phyloP scores from a whole-genome alignment of 164 flowering plant genomes.

The Litsea cubeba region DNA sequence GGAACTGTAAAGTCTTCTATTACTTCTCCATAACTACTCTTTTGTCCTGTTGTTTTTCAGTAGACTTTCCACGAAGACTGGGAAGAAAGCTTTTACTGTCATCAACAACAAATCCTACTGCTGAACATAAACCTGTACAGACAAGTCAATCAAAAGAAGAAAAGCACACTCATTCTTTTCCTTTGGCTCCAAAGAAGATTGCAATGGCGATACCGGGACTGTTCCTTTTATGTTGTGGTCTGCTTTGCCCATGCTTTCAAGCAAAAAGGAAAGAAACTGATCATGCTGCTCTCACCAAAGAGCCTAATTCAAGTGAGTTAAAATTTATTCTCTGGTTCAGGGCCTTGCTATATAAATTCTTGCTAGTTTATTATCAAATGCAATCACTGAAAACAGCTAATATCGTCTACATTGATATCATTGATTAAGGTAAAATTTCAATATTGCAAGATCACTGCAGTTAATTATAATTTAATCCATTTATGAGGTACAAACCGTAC shows the following conservation, averaged over 20 bases:
- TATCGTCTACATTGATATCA: background rate
- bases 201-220: conserved; percentile 50
- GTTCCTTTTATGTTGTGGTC: conserved; percentile 43
- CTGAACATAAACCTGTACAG: conserved; percentile 7
- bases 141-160: conserved; percentile 11
- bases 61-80: conserved; percentile 18
- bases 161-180: conserved; percentile 12
- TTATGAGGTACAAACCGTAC: no score
- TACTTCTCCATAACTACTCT: background rate
- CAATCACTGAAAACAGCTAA: background rate
- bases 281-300: conserved; percentile 41
- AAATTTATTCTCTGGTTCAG: background rate
- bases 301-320: conserved; percentile 62
- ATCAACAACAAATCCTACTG: conserved; percentile 19
- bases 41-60: conserved; percentile 24
- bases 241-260: conserved; percentile 63
- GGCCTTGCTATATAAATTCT: background rate
- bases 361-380: background rate
- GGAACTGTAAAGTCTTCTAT: background rate
- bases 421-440: background rate
- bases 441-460: background rate
- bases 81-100: conserved; percentile 47
- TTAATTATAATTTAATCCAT: no score
- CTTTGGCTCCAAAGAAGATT: conserved; percentile 24
- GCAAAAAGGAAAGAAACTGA: conserved; percentile 42